Evolutionary conservation across 2,329 filamentous ascomycete genomes (phyloP).

Genomic region (Lachnellula arida): DNA sequence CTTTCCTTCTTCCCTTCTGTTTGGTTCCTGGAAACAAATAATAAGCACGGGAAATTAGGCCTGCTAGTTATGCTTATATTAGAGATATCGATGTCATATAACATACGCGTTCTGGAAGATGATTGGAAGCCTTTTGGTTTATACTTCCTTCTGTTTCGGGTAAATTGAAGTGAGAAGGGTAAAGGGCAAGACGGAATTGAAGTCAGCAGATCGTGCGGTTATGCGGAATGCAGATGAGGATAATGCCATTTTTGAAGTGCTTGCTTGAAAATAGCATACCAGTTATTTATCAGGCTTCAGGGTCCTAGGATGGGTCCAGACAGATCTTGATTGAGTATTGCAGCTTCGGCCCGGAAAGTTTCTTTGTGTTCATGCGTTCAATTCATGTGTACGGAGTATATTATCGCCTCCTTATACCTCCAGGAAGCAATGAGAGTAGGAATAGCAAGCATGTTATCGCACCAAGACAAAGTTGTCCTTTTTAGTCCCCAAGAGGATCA

Average conservation of each 20-base stretch:
- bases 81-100: background rate
- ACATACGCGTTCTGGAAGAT: background rate
- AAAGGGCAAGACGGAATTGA: background rate
- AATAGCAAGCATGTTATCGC: background rate
- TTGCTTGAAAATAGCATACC: too few species aligned
- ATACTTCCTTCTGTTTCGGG: background rate
- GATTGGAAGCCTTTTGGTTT: slow-evolving; percentile 1
- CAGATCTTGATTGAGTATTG: too few species aligned
- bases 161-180: slow-evolving; percentile 10
- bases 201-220: background rate
- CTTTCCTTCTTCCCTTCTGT: too few species aligned
- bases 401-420: background rate
- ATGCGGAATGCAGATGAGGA: background rate
- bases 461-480: too few species aligned
- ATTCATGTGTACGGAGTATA: background rate
- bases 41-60: too few species aligned
- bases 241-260: too few species aligned
- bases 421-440: background rate
- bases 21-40: too few species aligned
- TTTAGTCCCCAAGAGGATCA: too few species aligned
- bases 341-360: too few species aligned
- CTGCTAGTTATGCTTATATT: too few species aligned
- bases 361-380: background rate
- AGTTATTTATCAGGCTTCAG: too few species aligned
- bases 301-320: too few species aligned